A percentile compares a stretch with the other conserved stretches of the same genome.
phyloP scores from a whole-genome alignment of 2,329 filamentous ascomycete genomes.

The Phyllosticta paracitricarpa region DNA sequence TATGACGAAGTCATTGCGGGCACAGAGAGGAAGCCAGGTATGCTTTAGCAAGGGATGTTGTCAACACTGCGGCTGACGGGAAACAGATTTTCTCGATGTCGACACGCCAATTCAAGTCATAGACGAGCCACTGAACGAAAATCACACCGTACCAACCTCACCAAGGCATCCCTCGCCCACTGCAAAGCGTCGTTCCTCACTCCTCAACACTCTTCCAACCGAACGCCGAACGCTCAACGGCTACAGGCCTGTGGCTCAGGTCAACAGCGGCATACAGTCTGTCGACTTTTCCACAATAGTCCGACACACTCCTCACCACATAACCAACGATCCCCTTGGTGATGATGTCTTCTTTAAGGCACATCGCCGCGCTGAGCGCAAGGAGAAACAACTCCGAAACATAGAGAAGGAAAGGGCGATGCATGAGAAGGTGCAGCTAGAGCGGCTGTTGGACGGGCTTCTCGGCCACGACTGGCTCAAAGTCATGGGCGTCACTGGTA shows the following conservation, averaged over 20 bases:
- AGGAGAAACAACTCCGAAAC: conserved; percentile 59
- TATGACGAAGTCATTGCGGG: conserved; percentile 92
- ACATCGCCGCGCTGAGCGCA: conserved; percentile 51
- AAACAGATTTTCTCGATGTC: conserved; percentile 57
- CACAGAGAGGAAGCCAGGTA: conserved; percentile 68
- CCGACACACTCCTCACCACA: conserved; percentile 23
- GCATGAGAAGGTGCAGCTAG: conserved; percentile 57
- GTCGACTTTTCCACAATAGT: conserved; percentile 34
- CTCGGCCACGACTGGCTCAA: conserved; percentile 89
- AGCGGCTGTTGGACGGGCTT: conserved; percentile 65
- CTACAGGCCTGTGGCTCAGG: conserved; percentile 11
- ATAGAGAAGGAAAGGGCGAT: conserved; percentile 57
- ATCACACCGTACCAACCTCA: neutral
- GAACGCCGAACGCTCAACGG: conserved; percentile 1
- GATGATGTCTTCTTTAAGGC: conserved; percentile 48
- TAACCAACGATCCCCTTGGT: conserved; percentile 42
- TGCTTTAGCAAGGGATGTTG: conserved; percentile 15
- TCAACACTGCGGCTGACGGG: conserved; percentile 11
- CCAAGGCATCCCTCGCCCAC: neutral
- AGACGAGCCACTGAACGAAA: conserved; percentile 40
- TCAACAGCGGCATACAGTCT: conserved; percentile 19
- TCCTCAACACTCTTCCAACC: neutral
- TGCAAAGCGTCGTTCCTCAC: conserved; percentile 1
- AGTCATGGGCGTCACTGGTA: conserved; percentile 76
- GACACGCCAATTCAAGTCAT: conserved; percentile 65